phyloP scores from a whole-genome alignment of 352 stramenopile genomes.

The Pilasporangium apinafurcum region DNA sequence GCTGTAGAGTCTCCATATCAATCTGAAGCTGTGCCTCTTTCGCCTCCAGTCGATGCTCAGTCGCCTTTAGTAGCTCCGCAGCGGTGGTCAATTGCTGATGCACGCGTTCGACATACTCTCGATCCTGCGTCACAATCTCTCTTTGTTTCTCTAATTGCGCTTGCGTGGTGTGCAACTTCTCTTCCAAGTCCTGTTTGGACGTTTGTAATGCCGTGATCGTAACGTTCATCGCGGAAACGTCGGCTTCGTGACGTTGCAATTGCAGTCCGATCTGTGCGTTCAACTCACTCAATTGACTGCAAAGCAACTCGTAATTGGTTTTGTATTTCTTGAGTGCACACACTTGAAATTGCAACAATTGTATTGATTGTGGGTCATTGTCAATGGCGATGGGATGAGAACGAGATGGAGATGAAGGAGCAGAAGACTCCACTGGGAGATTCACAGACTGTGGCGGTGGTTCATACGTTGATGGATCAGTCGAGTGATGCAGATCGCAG shows the following conservation, averaged over 20 bases:
- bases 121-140: constrained; percentile 24
- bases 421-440: no score
- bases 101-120: constrained; percentile 48
- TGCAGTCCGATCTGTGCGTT: constrained; percentile 67
- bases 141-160: constrained; percentile 10
- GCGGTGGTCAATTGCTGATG: constrained; percentile 54
- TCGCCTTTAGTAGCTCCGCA: constrained; percentile 48
- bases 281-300: constrained; percentile 54
- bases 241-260: constrained; percentile 60
- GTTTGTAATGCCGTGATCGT: constrained; percentile 27
- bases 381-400: constrained; percentile 1
- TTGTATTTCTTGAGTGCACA: constrained; percentile 65
- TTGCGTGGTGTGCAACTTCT: constrained; percentile 8
- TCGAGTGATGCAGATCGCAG: no score
- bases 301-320: constrained; percentile 70
- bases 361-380: no score
- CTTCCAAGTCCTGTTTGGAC: constrained; percentile 29
- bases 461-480: no score
- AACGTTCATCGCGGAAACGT: constrained; percentile 38
- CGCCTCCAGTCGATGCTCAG: constrained; percentile 38
- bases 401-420: not conserved
- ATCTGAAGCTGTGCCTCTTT: constrained; percentile 18
- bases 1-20: constrained; percentile 11
- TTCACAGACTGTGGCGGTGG: no score
- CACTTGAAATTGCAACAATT: constrained; percentile 44